Evolutionary conservation across 2,329 filamentous ascomycete genomes (phyloP).

Genomic region (Alternaria brassicae): DNA sequence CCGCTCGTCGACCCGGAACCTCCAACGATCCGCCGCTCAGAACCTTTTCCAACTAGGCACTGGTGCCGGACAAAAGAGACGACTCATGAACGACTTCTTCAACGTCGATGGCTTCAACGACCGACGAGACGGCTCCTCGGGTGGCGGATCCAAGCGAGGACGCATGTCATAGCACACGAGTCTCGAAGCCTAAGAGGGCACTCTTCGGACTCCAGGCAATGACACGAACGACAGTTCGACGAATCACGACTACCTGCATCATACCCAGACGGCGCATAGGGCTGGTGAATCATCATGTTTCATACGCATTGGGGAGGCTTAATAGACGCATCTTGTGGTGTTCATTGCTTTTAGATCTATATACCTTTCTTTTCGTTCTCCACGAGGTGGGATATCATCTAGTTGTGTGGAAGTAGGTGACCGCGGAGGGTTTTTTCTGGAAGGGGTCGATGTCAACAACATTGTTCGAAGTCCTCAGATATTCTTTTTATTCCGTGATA

Average conservation of each 20-base stretch:
- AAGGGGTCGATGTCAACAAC: neutral
- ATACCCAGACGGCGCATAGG: slow-evolving; percentile 30
- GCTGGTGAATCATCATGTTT: slow-evolving; percentile 20
- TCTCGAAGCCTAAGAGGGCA: neutral
- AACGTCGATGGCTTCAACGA: slow-evolving; percentile 69
- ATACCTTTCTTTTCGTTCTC: slow-evolving; percentile 17
- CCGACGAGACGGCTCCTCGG: slow-evolving; percentile 61
- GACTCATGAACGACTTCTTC: slow-evolving; percentile 77
- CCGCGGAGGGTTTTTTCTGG: neutral
- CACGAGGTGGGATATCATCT: slow-evolving; percentile 22
- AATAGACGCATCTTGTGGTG: slow-evolving; percentile 37
- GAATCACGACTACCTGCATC: slow-evolving; percentile 30
- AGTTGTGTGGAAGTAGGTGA: slow-evolving; percentile 9
- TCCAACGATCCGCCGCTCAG: slow-evolving; percentile 43
- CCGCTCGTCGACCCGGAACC: slow-evolving; percentile 46
- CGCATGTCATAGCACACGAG: slow-evolving; percentile 40
- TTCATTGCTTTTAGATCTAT: slow-evolving; percentile 26
- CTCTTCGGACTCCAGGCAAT: slow-evolving; percentile 1
- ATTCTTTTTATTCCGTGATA: neutral
- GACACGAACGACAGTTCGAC: slow-evolving; percentile 13
- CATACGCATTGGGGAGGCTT: slow-evolving; percentile 31
- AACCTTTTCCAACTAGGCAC: slow-evolving; percentile 61
- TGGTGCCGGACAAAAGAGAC: slow-evolving; percentile 74
- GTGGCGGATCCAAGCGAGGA: slow-evolving; percentile 49
- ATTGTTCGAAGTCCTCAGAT: neutral